These are phyloP conservation scores for Cryptococcus sp. DNA, from an alignment of 1,284 basidiomycete genomes.

Conservation along the genomic window DNA sequence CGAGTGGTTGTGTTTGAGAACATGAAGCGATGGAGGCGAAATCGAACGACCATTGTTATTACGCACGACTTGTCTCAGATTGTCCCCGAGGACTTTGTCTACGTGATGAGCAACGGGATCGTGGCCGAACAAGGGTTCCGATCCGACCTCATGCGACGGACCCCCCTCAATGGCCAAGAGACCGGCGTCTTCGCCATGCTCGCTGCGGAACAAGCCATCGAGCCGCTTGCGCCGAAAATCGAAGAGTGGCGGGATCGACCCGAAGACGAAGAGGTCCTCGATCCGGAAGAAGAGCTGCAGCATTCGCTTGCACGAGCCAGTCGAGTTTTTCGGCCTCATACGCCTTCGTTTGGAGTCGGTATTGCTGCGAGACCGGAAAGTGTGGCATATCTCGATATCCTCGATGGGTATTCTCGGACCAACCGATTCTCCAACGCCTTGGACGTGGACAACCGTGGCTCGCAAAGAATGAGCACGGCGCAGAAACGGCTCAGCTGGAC, in stretches of 20 bases:
- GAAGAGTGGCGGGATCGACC: slow-evolving; percentile 32
- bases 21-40: slow-evolving; percentile 71
- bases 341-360: slow-evolving; percentile 18
- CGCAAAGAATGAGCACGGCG: slow-evolving; percentile 16
- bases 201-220: slow-evolving; percentile 43
- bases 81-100: slow-evolving; percentile 71
- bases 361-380: slow-evolving; percentile 18
- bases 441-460: slow-evolving; percentile 1
- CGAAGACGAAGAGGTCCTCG: slow-evolving; percentile 36
- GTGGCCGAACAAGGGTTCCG: slow-evolving; percentile 89
- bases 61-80: slow-evolving; percentile 93
- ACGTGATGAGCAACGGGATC: slow-evolving; percentile 74
- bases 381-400: slow-evolving; percentile 29
- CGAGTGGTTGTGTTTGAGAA: slow-evolving; percentile 84
- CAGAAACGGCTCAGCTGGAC: slow-evolving; percentile 32
- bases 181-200: slow-evolving; percentile 46
- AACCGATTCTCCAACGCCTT: slow-evolving; percentile 9
- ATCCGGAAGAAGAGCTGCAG: slow-evolving; percentile 33
- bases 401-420: slow-evolving; percentile 32
- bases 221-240: slow-evolving; percentile 34
- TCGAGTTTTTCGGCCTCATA: slow-evolving; percentile 11
- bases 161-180: slow-evolving; percentile 23
- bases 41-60: slow-evolving; percentile 90
- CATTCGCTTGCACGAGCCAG: slow-evolving; percentile 1
- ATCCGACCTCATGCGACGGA: slow-evolving; percentile 57